A percentile compares a stretch with the other conserved stretches of the same genome.
These are phyloP conservation scores for Aspergillus latus DNA, from an alignment of 2,329 filamentous ascomycete genomes.

Conservation along the genomic window DNA sequence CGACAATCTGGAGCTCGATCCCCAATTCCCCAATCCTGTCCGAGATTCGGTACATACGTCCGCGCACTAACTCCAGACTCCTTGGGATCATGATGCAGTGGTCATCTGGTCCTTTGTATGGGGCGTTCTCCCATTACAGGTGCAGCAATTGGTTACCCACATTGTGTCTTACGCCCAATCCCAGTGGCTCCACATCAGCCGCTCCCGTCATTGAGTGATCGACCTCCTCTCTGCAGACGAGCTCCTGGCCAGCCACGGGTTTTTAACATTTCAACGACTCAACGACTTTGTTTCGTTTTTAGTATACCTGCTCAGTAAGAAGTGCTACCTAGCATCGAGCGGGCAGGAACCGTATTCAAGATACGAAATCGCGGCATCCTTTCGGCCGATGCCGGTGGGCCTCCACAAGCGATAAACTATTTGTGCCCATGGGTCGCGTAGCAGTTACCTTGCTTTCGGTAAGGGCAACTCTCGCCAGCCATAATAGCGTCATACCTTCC, in stretches of 20 bases:
- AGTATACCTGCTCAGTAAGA: not conserved
- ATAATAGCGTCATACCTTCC: conserved; percentile 8
- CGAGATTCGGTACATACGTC: not conserved
- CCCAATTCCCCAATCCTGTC: not conserved
- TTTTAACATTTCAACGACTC: not conserved
- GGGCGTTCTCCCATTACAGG: conserved; percentile 12
- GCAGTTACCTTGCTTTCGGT: conserved; percentile 19
- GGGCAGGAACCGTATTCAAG: not conserved
- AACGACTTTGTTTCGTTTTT: not conserved
- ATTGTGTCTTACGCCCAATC: conserved; percentile 20
- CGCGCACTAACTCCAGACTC: conserved; percentile 6
- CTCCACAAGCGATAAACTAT: conserved; percentile 1
- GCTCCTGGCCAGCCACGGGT: not conserved
- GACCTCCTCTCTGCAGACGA: conserved; percentile 4
- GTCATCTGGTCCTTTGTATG: conserved; percentile 21
- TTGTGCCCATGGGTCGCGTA: conserved; percentile 4
- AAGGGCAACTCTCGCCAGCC: conserved; percentile 11
- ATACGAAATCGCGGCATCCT: not conserved
- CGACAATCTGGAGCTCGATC: not conserved
- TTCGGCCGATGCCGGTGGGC: not conserved
- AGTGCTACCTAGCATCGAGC: not conserved
- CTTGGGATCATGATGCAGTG: conserved; percentile 12
- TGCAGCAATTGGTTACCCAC: conserved; percentile 11
- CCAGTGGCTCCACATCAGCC: conserved; percentile 23
- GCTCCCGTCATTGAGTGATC: conserved; percentile 22